Conservation (phyloP, 495 filamentous ascomycete genomes). For the Lophium mytilinum region DNA sequence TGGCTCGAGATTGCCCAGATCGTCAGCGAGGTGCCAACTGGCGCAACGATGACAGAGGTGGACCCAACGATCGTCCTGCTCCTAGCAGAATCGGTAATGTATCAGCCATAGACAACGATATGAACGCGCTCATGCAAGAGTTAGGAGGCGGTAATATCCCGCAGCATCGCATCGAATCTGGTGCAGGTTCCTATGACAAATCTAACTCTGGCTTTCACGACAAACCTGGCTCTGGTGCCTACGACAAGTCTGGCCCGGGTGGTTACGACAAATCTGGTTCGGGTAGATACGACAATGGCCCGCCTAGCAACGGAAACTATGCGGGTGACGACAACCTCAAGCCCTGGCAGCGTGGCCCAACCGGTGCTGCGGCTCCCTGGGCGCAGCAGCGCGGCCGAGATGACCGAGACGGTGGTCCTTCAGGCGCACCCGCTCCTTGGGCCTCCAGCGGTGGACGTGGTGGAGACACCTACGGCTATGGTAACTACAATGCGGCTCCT, state of each 20-base stretch:
- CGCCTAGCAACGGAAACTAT: conserved; percentile 26
- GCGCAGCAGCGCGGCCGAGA: conserved; percentile 26
- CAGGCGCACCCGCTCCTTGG: conserved; percentile 33
- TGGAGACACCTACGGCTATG: conserved; percentile 9
- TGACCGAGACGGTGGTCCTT: conserved; percentile 12
- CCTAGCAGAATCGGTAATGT: conserved; percentile 65
- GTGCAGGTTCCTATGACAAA: conserved; percentile 51
- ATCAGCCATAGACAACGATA: conserved; percentile 87
- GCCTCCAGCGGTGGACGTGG: conserved; percentile 11
- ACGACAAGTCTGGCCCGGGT: conserved; percentile 49
- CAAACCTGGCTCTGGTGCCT: too few species aligned
- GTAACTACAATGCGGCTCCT: conserved; percentile 7
- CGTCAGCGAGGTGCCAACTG: conserved; percentile 82
- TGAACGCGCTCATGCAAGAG: conserved; percentile 98
- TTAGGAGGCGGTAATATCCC: conserved; percentile 71
- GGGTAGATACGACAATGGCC: conserved; percentile 42
- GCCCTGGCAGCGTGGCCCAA: conserved; percentile 88
- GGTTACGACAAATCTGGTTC: conserved; percentile 45
- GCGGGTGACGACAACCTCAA: conserved; percentile 50
- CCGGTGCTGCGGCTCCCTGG: conserved; percentile 83
- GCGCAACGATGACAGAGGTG: conserved; percentile 60
- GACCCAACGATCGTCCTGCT: conserved; percentile 36
- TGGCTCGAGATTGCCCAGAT: conserved; percentile 91
- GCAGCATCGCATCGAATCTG: conserved; percentile 70
- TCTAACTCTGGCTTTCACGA: too few species aligned